Evolutionary conservation across 768 basidiomycete genomes (phyloP).

Genomic region (Brasilioporus rufonigricans): DNA sequence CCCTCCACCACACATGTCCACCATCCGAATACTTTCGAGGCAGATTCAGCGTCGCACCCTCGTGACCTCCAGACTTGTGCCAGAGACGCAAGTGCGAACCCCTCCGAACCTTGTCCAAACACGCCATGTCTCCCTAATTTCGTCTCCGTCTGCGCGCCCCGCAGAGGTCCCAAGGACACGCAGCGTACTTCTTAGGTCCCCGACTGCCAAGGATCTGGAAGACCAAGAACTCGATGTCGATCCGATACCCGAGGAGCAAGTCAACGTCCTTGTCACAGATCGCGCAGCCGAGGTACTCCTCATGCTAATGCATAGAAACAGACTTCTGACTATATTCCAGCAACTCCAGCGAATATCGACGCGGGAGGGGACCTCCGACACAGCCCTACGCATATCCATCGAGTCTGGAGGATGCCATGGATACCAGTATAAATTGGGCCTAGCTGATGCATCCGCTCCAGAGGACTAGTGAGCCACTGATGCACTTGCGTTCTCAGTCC

Average conservation of each 20-base stretch:
- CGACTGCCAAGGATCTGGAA: slow-evolving; percentile 52
- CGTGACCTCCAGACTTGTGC: background rate
- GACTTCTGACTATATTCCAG: background rate
- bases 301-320: background rate
- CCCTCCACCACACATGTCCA: background rate
- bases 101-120: background rate
- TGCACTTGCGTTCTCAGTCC: background rate
- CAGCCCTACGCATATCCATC: slow-evolving; percentile 79
- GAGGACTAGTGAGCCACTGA: slow-evolving; percentile 82
- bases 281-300: slow-evolving; percentile 70
- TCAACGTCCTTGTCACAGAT: slow-evolving; percentile 61
- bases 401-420: slow-evolving; percentile 97
- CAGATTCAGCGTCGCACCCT: background rate
- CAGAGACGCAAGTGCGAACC: too few relatives aligned
- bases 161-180: slow-evolving; percentile 44
- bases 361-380: slow-evolving; percentile 57
- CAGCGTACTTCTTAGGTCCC: slow-evolving; percentile 49
- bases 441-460: slow-evolving; percentile 55
- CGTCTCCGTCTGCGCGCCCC: slow-evolving; percentile 31
- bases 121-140: background rate
- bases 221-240: slow-evolving; percentile 65
- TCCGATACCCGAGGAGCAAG: slow-evolving; percentile 49
- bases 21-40: background rate
- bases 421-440: slow-evolving; percentile 92
- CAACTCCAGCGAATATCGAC: slow-evolving; percentile 52